Evolutionary conservation across 139 green algal genomes (phyloP).

Genomic region (Gonium pectorale): DNA sequence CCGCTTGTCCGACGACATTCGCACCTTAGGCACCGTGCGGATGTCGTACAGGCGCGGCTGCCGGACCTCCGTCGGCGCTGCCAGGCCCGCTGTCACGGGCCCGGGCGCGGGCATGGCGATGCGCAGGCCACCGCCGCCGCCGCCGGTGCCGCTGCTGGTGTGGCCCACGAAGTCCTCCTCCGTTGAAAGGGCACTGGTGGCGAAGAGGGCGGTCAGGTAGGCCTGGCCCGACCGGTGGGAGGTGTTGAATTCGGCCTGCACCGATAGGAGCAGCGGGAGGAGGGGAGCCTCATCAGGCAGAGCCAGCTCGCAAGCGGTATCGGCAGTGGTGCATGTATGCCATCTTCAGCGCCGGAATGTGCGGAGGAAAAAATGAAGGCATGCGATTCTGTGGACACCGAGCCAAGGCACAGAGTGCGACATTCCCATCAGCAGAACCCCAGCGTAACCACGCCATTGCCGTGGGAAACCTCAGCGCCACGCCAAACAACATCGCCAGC

Average conservation of each 20-base stretch:
- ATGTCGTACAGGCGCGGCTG: slow-evolving; percentile 11
- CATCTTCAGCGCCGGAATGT: no score
- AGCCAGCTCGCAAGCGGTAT: no score
- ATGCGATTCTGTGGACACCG: no score
- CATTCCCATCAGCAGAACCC: no score
- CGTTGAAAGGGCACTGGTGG: neutral
- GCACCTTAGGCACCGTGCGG: slow-evolving; percentile 23
- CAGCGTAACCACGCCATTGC: no score
- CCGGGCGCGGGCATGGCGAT: slow-evolving; percentile 34
- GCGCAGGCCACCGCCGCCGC: slow-evolving; percentile 19
- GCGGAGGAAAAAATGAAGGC: no score
- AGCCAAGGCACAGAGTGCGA: no score
- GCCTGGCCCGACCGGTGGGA: neutral
- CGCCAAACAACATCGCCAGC: no score
- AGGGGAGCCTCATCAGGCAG: neutral
- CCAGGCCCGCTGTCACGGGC: slow-evolving; percentile 10
- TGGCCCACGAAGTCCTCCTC: slow-evolving; percentile 4
- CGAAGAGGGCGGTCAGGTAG: slow-evolving; percentile 29
- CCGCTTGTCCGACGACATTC: no score
- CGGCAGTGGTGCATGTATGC: no score
- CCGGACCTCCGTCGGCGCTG: slow-evolving; percentile 11
- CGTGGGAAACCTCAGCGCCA: no score
- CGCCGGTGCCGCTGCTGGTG: no score
- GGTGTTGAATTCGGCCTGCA: slow-evolving; percentile 35
- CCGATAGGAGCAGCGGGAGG: neutral